Base-by-base conservation (phyloP, 176 grass and related monocot species). In the Juncus inflexus region DNA sequence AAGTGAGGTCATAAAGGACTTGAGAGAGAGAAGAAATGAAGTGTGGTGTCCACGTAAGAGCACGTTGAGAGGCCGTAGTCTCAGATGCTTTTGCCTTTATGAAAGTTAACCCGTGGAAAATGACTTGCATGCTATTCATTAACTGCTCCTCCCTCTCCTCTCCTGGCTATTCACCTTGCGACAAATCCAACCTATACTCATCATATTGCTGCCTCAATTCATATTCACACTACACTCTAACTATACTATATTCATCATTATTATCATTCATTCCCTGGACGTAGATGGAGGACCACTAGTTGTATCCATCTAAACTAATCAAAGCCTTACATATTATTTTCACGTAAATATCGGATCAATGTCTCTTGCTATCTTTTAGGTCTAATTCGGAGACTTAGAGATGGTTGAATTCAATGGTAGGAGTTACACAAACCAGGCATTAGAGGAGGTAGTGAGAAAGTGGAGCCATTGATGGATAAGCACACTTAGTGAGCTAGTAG, bases 51-150 rank as follows among this genome's bases (percentile, higher is more conserved):
- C 67, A 70, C 67, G 52, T 42, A 58, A 11, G 37, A 70, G 67
- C 67, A 70, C 67, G 67, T 70, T 70, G 37, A 70, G 67, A 70
- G 67, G 67, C 67, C 67, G 53, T 28, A 58, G 52, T 58, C 67
- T 58, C 67, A 58, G 67, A 70, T 70, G 67, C 67, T 70, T 47
- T 65, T 58, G 19, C 74, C 40, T 77, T 77, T 67, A 77, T 61
- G 37, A 35, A 60, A 58, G 66, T 70, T 50, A 37, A 40, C 35
- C 37, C 37, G 55, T 58, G 35, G 66, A 70, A 55, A 70, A 55
- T 58, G 67, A 70, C 52, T 58, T 70, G 6, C 52, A 70, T 70
- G 67, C 28, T 55, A 69, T 69, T 55, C 50, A 15, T 69, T 36
- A 36, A 67, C 15, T 35, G 19, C 19, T 28, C 19, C 19, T 28